These are phyloP conservation scores for Epichloe sylvatica DNA, from an alignment of 2,329 filamentous ascomycete genomes.

Conservation along the genomic window DNA sequence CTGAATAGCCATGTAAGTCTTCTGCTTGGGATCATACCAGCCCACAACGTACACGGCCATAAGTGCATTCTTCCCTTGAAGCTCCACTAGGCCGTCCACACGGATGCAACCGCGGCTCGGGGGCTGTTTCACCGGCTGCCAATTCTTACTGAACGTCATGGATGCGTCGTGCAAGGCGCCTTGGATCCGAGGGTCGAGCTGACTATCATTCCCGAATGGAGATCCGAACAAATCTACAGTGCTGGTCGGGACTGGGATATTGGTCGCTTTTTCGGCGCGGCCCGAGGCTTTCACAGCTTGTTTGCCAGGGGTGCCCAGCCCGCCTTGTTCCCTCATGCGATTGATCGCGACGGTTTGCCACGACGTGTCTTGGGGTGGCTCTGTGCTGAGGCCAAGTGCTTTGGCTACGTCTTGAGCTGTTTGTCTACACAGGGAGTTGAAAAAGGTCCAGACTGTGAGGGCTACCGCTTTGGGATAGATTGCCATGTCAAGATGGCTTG, in stretches of 20 bases:
- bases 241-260: conserved; percentile 13
- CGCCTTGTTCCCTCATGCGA: conserved; percentile 14
- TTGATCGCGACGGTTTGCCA: conserved; percentile 20
- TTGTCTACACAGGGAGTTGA: conserved; percentile 32
- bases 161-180: conserved; percentile 20
- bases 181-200: conserved; percentile 22
- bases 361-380: conserved; percentile 14
- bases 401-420: conserved; percentile 29
- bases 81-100: conserved; percentile 40
- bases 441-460: conserved; percentile 37
- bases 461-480: conserved; percentile 41
- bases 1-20: conserved; percentile 27
- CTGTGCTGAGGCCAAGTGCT: conserved; percentile 28
- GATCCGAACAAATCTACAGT: conserved; percentile 14
- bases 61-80: conserved; percentile 31
- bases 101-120: conserved; percentile 38
- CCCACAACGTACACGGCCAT: conserved; percentile 37
- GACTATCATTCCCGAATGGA: conserved; percentile 14
- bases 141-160: conserved; percentile 29
- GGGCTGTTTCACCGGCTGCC: conserved; percentile 28
- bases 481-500: conserved; percentile 30
- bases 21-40: conserved; percentile 43
- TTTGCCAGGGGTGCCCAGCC: conserved; percentile 10
- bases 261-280: conserved; percentile 13
- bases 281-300: conserved; percentile 13